phyloP scores from a whole-genome alignment of 306 rosid genomes.

The Castanea sativa region DNA sequence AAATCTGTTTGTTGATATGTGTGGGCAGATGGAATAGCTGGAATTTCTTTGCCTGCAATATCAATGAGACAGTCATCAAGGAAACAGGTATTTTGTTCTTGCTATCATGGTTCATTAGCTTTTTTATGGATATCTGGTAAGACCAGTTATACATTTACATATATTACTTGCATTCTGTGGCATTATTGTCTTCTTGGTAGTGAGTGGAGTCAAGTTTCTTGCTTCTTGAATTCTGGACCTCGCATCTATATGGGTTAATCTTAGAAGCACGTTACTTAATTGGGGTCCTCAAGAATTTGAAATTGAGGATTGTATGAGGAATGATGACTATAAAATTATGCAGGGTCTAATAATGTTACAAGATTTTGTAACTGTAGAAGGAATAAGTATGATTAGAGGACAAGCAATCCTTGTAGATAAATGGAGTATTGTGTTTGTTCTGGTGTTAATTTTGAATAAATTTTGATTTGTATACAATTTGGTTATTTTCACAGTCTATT shows the following conservation, averaged over 20 bases:
- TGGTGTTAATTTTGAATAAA: too few species aligned
- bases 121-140: not conserved
- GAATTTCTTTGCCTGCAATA: constrained; percentile 96
- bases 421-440: too few species aligned
- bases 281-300: not conserved
- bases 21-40: constrained; percentile 94
- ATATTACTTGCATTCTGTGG: constrained; percentile 8
- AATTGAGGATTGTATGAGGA: not conserved
- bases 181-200: not conserved
- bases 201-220: too few species aligned
- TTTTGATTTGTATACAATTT: too few species aligned
- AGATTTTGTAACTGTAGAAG: not conserved
- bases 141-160: not conserved
- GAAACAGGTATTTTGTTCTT: constrained; percentile 65
- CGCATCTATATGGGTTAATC: too few species aligned
- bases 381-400: too few species aligned
- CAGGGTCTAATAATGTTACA: not conserved
- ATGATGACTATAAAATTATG: not conserved
- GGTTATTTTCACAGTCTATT: too few species aligned
- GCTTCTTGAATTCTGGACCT: too few species aligned
- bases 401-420: too few species aligned
- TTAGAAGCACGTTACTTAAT: not conserved
- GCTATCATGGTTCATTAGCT: not conserved
- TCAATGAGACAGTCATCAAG: constrained; percentile 76
- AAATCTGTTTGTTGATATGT: not conserved